Conservation (phyloP, 805 yeast species). For the Wickerhamiella cacticola region DNA sequence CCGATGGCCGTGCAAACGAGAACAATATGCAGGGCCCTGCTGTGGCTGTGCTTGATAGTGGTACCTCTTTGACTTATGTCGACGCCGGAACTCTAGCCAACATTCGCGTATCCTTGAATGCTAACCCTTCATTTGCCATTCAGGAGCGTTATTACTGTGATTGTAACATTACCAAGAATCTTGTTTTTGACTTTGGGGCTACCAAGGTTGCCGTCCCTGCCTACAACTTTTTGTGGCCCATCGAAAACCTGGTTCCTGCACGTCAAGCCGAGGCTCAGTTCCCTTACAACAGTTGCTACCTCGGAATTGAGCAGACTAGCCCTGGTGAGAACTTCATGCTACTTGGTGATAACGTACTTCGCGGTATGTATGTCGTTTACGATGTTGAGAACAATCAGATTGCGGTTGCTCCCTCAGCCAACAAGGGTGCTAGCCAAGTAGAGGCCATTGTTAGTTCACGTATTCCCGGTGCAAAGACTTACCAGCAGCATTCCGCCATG, state of each 20-base stretch:
- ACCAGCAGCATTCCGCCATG: too few species aligned
- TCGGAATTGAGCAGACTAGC: conserved; percentile 25
- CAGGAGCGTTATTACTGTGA: conserved; percentile 30
- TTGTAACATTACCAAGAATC: conserved; percentile 27
- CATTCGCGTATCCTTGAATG: conserved; percentile 31
- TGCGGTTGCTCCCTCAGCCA: conserved; percentile 37
- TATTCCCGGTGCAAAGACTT: conserved; percentile 16
- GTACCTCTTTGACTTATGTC: conserved; percentile 42
- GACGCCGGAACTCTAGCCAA: conserved; percentile 30
- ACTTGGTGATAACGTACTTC: conserved; percentile 50
- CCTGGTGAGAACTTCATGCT: conserved; percentile 31
- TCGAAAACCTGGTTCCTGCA: conserved; percentile 25
- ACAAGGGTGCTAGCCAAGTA: conserved; percentile 20
- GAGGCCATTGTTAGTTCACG: conserved; percentile 23
- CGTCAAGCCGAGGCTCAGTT: conserved; percentile 24
- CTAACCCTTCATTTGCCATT: conserved; percentile 30
- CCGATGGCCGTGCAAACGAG: conserved; percentile 23
- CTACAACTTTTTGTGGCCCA: conserved; percentile 30
- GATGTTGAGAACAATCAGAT: conserved; percentile 46
- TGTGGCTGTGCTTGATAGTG: conserved; percentile 41
- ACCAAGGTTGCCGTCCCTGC: conserved; percentile 25
- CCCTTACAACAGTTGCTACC: conserved; percentile 30
- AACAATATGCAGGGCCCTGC: conserved; percentile 21
- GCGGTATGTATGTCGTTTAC: conserved; percentile 50
- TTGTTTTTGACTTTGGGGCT: conserved; percentile 27